These are phyloP conservation scores for Cladosporium sp. DNA, from an alignment of 2,329 filamentous ascomycete species.

Conservation along the genomic window DNA sequence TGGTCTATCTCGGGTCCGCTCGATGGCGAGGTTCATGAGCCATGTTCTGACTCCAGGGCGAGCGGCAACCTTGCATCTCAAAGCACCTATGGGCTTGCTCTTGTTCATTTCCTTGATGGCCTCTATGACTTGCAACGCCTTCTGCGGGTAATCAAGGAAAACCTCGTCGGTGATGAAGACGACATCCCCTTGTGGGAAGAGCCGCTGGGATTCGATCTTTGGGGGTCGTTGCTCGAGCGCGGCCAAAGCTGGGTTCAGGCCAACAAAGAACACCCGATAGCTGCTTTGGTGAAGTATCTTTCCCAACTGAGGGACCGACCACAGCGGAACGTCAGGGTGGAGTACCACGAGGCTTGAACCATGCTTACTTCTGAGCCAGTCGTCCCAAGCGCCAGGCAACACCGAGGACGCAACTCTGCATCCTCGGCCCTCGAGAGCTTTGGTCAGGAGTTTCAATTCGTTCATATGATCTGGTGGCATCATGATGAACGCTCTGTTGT, in stretches of 20 bases:
- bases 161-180: slow-evolving; percentile 42
- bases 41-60: slow-evolving; percentile 27
- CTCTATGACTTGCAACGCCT: slow-evolving; percentile 35
- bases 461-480: slow-evolving; percentile 18
- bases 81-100: slow-evolving; percentile 21
- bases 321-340: slow-evolving; percentile 31
- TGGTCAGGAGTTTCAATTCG: slow-evolving; percentile 21
- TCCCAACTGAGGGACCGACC: slow-evolving; percentile 30
- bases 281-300: slow-evolving; percentile 25
- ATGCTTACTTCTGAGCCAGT: slow-evolving; percentile 3
- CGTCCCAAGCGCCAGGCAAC: slow-evolving; percentile 22
- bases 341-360: slow-evolving; percentile 21
- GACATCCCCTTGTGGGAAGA: slow-evolving; percentile 37
- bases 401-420: slow-evolving; percentile 24
- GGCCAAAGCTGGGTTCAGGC: slow-evolving; percentile 22
- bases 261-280: slow-evolving; percentile 33
- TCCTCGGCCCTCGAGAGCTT: slow-evolving; percentile 18
- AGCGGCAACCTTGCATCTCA: slow-evolving; percentile 23
- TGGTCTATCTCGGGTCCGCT: slow-evolving; percentile 12
- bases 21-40: slow-evolving; percentile 17
- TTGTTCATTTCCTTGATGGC: slow-evolving; percentile 30
- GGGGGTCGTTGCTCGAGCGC: slow-evolving; percentile 17
- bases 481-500: slow-evolving; percentile 24
- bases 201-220: slow-evolving; percentile 21
- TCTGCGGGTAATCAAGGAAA: slow-evolving; percentile 34